Evolutionary conservation across 345 rosid genomes (phyloP).

Genomic region (Angophora floribunda): DNA sequence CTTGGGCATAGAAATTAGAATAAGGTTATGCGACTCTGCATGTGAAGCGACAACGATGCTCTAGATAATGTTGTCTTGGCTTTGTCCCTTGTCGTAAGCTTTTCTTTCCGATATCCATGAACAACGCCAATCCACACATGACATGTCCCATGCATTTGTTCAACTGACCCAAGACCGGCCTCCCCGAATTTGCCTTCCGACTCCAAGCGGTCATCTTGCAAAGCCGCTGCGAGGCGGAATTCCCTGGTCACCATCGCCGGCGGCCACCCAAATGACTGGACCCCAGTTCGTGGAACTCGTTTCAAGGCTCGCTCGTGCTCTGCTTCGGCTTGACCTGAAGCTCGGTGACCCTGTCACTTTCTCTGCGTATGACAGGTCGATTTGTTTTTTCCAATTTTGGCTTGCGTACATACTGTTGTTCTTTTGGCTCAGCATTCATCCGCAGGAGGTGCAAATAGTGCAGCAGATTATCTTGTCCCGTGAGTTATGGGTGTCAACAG

Average conservation of each 20-base stretch:
- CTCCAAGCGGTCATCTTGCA: neutral
- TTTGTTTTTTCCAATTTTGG: no score
- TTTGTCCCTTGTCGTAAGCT: no score
- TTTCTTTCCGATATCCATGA: no score
- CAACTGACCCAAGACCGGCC: no score
- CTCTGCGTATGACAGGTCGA: constrained; percentile 60
- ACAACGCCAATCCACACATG: no score
- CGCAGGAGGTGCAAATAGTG: neutral
- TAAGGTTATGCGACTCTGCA: no score
- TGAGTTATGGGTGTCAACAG: neutral
- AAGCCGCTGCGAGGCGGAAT: constrained; percentile 32
- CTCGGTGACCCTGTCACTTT: neutral
- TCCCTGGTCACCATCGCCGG: constrained; percentile 30
- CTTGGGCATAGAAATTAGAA: no score
- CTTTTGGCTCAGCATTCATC: neutral
- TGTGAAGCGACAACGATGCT: no score
- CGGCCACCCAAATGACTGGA: constrained; percentile 33
- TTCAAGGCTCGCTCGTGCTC: constrained; percentile 32
- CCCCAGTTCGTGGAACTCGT: constrained; percentile 37
- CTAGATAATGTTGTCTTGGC: no score
- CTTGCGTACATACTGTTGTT: neutral
- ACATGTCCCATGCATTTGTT: neutral
- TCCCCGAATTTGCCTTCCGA: neutral
- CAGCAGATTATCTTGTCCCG: neutral
- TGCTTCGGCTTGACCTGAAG: constrained; percentile 2